Conservation (phyloP, 2,329 filamentous ascomycete genomes). For the Calonectria pseudoreteaudii region DNA sequence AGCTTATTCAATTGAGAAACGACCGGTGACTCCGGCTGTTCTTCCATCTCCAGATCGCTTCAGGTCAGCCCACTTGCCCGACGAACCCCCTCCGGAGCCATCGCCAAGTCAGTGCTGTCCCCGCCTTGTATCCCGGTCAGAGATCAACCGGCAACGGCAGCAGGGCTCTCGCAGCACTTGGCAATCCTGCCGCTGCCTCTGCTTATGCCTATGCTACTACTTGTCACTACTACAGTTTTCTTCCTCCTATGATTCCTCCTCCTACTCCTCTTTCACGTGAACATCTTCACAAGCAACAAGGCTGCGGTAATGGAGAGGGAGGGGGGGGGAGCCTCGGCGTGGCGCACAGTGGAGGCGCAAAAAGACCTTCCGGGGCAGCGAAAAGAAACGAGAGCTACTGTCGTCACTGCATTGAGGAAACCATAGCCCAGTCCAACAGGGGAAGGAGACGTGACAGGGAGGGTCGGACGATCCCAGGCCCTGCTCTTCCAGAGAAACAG, state of each 20-base stretch:
- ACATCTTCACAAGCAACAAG: conserved; percentile 16
- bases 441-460: conserved; percentile 33
- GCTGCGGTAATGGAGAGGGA: not conserved
- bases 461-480: conserved; percentile 28
- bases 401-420: not conserved
- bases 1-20: not conserved
- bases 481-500: not conserved
- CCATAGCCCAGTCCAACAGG: conserved; percentile 30
- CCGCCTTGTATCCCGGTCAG: not conserved
- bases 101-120: conserved; percentile 2
- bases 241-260: not conserved
- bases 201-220: no score
- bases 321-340: conserved; percentile 29
- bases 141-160: conserved; percentile 11
- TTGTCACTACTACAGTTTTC: not conserved
- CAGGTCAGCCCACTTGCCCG: conserved; percentile 6
- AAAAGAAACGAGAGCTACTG: not conserved
- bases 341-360: conserved; percentile 28
- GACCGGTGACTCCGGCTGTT: not conserved
- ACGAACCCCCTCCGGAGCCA: not conserved
- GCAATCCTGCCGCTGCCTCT: not conserved
- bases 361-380: conserved; percentile 9
- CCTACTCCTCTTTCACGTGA: not conserved
- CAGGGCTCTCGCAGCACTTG: not conserved
- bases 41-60: conserved; percentile 11